Conservation (phyloP, 441 rosid species). For the Codiaeum variegatum region DNA sequence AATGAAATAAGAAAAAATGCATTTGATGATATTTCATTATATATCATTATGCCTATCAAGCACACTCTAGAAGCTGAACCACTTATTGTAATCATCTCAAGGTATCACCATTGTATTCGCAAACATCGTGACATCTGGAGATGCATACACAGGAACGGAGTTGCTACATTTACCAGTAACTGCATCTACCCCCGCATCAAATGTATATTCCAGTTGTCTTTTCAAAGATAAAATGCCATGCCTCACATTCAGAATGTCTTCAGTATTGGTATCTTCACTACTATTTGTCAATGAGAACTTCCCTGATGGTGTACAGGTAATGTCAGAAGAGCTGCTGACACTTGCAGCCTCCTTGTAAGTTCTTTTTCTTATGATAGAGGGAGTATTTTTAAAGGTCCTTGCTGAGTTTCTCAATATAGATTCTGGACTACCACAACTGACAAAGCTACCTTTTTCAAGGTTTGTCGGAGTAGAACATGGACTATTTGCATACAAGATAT, state of each 20-base stretch:
- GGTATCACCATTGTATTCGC: slow-evolving; percentile 6
- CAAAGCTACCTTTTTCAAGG: not conserved
- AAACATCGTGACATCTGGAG: not conserved
- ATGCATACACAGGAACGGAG: not conserved
- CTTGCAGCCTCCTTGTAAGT: slow-evolving; percentile 22
- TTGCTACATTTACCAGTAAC: not conserved
- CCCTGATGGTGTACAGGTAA: not conserved
- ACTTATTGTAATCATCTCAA: not conserved
- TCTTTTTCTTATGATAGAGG: slow-evolving; percentile 86
- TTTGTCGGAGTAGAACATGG: slow-evolving; percentile 31
- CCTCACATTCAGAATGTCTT: slow-evolving; percentile 2
- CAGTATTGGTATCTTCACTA: not conserved
- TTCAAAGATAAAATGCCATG: slow-evolving; percentile 14
- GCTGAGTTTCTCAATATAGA: slow-evolving; percentile 72
- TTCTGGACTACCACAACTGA: slow-evolving; percentile 53
- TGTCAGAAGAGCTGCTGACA: not conserved
- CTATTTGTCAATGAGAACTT: slow-evolving; percentile 1
- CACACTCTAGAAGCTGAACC: not conserved
- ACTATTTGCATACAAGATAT: slow-evolving; percentile 31
- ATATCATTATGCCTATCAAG: too few species aligned
- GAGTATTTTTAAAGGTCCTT: slow-evolving; percentile 70
- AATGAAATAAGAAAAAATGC: too few species aligned
- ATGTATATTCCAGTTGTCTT: slow-evolving; percentile 19
- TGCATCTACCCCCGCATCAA: slow-evolving; percentile 9
- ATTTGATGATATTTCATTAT: too few species aligned